These are phyloP conservation scores for Opeltia flavorubescens DNA, from an alignment of 495 filamentous ascomycete genomes.

Conservation along the genomic window DNA sequence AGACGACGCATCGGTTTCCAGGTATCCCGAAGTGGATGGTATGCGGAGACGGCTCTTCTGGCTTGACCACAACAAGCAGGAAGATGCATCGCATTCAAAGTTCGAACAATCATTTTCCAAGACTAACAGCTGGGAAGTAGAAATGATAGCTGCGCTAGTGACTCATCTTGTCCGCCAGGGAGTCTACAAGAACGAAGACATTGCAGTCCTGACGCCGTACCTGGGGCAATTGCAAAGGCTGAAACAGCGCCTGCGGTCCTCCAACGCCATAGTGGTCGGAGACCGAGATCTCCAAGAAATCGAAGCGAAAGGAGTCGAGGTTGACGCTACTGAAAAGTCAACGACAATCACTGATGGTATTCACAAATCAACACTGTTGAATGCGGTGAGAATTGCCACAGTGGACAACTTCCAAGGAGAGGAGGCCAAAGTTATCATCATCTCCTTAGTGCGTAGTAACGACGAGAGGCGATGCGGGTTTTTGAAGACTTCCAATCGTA, in stretches of 20 bases:
- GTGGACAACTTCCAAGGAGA: slow-evolving; percentile 74
- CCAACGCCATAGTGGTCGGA: slow-evolving; percentile 48
- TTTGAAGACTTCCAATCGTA: slow-evolving; percentile 60
- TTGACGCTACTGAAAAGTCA: slow-evolving; percentile 9
- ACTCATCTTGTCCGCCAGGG: slow-evolving; percentile 62
- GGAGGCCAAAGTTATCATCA: slow-evolving; percentile 63
- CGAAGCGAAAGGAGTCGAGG: slow-evolving; percentile 32
- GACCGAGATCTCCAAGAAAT: slow-evolving; percentile 54
- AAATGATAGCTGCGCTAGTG: slow-evolving; percentile 51
- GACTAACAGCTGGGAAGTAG: slow-evolving; percentile 53
- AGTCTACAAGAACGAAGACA: slow-evolving; percentile 47
- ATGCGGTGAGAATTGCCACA: slow-evolving; percentile 56
- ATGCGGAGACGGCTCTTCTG: slow-evolving; percentile 57
- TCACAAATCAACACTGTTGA: slow-evolving; percentile 37
- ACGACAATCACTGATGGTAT: slow-evolving; percentile 10
- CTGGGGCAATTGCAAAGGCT: slow-evolving; percentile 56
- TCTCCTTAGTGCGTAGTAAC: slow-evolving; percentile 72
- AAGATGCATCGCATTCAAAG: slow-evolving; percentile 30
- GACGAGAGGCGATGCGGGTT: slow-evolving; percentile 50
- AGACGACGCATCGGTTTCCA: slow-evolving; percentile 37
- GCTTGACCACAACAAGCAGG: slow-evolving; percentile 50
- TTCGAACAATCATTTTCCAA: slow-evolving; percentile 28
- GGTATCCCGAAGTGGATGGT: slow-evolving; percentile 47
- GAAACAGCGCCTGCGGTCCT: slow-evolving; percentile 29
- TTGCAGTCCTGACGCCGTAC: slow-evolving; percentile 71